Percentiles rank a stretch among this genome's conserved stretches.
Conservation (phyloP, 2,329 filamentous ascomycete species). For the Scedosporium apiospermum region DNA sequence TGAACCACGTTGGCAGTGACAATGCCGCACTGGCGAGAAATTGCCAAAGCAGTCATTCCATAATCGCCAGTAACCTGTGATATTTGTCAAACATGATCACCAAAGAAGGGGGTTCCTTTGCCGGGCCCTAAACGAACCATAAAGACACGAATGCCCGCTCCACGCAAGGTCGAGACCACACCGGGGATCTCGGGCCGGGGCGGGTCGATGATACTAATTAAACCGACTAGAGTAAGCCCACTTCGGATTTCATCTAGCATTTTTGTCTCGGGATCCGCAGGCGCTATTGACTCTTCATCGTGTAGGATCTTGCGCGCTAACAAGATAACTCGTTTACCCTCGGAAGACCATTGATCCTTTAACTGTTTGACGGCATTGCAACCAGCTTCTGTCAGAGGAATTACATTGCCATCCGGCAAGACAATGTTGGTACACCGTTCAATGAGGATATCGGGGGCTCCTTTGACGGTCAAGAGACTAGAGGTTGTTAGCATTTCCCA, state of each 20-base stretch:
- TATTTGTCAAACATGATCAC: too few species aligned
- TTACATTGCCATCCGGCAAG: too few species aligned
- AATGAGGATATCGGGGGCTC: conserved; percentile 43
- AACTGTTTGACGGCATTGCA: conserved; percentile 6
- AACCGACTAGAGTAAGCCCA: conserved; percentile 59
- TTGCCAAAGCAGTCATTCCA: conserved; percentile 29
- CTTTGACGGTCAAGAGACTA: conserved; percentile 23
- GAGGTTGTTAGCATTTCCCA: too few species aligned
- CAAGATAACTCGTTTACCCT: conserved; percentile 33
- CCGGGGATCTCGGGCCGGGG: conserved; percentile 39
- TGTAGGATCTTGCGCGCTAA: conserved; percentile 10
- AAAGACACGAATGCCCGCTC: conserved; percentile 65
- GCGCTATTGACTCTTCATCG: too few species aligned
- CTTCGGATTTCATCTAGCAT: conserved; percentile 22
- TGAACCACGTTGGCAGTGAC: conserved; percentile 33
- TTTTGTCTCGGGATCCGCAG: too few species aligned
- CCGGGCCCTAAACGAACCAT: conserved; percentile 42
- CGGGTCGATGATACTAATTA: conserved; percentile 65
- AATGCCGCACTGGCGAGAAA: conserved; percentile 54
- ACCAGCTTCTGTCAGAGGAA: too few species aligned
- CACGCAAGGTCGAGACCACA: conserved; percentile 55
- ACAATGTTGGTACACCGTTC: conserved; percentile 17
- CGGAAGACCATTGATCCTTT: conserved; percentile 29
- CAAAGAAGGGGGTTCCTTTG: too few species aligned
- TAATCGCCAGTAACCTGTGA: conserved; percentile 29